Base-by-base conservation (phyloP, 148 eudicot genomes). In the Hydrangea macrophylla region DNA sequence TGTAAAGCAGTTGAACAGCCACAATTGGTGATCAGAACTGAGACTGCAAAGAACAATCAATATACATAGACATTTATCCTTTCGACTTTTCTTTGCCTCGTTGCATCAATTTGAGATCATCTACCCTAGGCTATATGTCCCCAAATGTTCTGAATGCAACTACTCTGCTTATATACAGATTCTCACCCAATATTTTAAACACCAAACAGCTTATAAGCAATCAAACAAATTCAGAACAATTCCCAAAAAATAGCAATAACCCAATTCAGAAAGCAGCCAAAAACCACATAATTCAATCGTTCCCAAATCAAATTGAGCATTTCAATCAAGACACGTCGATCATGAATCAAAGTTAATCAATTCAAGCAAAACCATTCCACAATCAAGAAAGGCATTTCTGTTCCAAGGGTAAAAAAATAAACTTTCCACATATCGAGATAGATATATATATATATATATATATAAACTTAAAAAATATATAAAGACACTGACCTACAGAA, bases 401-500 rank as follows among this genome's bases (percentile, higher is more conserved):
- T 15, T 5, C 17, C 51, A 44, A 20, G 51, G 17, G 1, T 44
- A 44, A 1, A 44, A 2, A 15, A 18, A 60, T 8, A 32, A 23
- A 3, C 3, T 24, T 55, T 24, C 17, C 68, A 56, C 40, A 17
- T 42, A 42, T 42, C 50, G 1, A 10, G 15, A 8, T 35, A 35
- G 39, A 35, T 4, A n/a, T n/a, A n/a, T n/a, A n/a, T n/a, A n/a
- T n/a, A n/a, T n/a, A n/a, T n/a, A n/a, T n/a, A n/a, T n/a, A n/a
- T n/a, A n/a, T n/a, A 18, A 48, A 48, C 53, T 48, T 11, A 3
- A 42, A 11, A 12, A 2, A 42, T 42, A 42, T 42, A 42, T 20
- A 36, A 18, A 51, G 3, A 39, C 9, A 60, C 83, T 9, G 39
- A 92, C 98, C 98, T 17, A 93, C 83, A 31, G 98, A 93, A 30